Base-by-base conservation (phyloP, 1,284 basidiomycete genomes). In the Melampsora larici-populina region DNA sequence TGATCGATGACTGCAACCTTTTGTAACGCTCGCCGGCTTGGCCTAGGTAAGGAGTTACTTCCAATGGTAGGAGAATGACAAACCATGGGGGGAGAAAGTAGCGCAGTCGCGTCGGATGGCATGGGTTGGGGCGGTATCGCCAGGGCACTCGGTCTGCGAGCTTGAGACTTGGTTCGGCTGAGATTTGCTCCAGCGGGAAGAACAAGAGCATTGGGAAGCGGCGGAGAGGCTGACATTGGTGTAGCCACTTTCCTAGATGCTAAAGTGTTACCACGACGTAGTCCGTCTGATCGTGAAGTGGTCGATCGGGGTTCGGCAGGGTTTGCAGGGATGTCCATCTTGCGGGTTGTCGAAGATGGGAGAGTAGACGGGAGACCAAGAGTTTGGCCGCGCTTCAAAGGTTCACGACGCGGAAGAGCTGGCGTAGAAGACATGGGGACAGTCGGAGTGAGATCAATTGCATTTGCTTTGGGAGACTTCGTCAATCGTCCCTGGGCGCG, bases 1-100 rank as follows among this genome's bases (percentile, higher is more conserved):
- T 69, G 74, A 64, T 70, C 26, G 40, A 69, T 40, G 17, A 77
- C 70, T 18, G 33, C 74, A 26, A 77, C 51, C 51, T 77, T 77
- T 36, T 64, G 62, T 64, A 64, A 17, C 18, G 15, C 29, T 64
- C 55, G 55, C 6, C 55, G 55, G 55, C 55, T 58, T 29, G 21
- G 55, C 13, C 55, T 6, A 7, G 21, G 55, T n/a, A 58, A 15
- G 21, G 55, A 18, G 7, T n/a, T 24, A 58, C n/a, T 24, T n/a
- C 9, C 55, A 1, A 29, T 4, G 1, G 55, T 58, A 29, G 55
- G 55, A 24, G 55, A 58, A 43, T 43, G 40, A 43, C 40, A 43
- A 43, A 11, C 40, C 6, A 43, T 7, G 5, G 40, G 40, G 40
- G 40, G 40, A 43, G 40, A 43, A 13, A 43, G 40, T n/a, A 58